Evolutionary conservation across 1,284 basidiomycete genomes (phyloP).

Genomic region (Cerioporus squamosus): DNA sequence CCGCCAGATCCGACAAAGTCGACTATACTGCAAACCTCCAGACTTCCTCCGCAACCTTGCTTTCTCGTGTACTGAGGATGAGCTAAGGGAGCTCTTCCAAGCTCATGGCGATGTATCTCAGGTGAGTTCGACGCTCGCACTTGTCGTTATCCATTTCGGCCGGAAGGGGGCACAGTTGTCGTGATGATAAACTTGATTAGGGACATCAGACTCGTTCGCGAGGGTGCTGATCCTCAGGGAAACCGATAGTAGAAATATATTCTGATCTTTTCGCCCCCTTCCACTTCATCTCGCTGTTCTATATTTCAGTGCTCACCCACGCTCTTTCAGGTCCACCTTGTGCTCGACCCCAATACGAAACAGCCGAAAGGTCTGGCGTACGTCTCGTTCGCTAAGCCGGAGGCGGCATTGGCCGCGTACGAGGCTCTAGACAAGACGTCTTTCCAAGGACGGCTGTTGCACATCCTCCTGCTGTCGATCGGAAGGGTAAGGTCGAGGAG

Average conservation of each 20-base stretch:
- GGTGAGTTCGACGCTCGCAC: conserved; percentile 46
- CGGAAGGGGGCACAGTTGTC: neutral
- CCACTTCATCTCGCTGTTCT: neutral
- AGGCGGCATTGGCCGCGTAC: conserved; percentile 78
- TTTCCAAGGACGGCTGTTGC: conserved; percentile 92
- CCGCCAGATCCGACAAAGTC: conserved; percentile 51
- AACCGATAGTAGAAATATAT: conserved; percentile 58
- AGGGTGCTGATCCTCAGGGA: conserved; percentile 65
- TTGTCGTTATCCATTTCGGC: conserved; percentile 3
- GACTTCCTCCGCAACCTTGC: conserved; percentile 92
- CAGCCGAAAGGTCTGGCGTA: conserved; percentile 87
- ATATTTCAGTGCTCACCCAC: no score
- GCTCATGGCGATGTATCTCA: conserved; percentile 77
- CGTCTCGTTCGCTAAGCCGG: conserved; percentile 71
- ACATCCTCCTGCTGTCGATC: conserved; percentile 87
- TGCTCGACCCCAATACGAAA: conserved; percentile 69
- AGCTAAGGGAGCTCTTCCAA: conserved; percentile 72
- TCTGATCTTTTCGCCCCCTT: conserved; percentile 30
- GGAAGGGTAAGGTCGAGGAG: conserved; percentile 53
- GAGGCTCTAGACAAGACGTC: conserved; percentile 82
- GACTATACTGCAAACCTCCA: conserved; percentile 77
- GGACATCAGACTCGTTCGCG: conserved; percentile 49
- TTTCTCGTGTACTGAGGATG: conserved; percentile 80
- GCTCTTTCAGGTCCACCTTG: conserved; percentile 88
- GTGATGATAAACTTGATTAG: conserved; percentile 48